A percentile compares a stretch with the other conserved stretches of the same genome.
Conservation (phyloP, 805 yeast genomes). For the Jamesozyma lodderae region DNA sequence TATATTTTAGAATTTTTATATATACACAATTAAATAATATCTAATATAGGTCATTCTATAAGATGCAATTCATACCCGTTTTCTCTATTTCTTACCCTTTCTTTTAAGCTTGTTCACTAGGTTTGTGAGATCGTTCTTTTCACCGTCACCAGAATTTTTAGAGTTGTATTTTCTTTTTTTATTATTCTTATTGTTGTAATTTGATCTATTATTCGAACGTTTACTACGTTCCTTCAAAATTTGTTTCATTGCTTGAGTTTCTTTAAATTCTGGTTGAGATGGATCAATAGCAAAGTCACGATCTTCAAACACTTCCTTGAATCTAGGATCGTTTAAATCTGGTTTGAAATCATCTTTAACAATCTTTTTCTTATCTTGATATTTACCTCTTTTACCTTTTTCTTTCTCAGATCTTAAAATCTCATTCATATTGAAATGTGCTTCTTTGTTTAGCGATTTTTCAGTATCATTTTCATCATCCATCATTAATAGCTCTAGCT, state of each 20-base stretch:
- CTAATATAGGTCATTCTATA: too few species aligned
- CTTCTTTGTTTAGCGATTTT: conserved; percentile 31
- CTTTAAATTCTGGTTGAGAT: conserved; percentile 79
- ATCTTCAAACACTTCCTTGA: conserved; percentile 70
- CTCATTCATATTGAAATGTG: conserved; percentile 76
- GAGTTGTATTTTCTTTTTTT: conserved; percentile 13
- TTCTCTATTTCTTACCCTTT: conserved; percentile 26
- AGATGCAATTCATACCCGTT: too few species aligned
- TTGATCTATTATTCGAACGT: conserved; percentile 29
- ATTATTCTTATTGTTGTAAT: conserved; percentile 10
- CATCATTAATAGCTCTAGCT: conserved; percentile 55
- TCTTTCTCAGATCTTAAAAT: conserved; percentile 65
- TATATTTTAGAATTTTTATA: too few species aligned
- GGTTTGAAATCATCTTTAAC: conserved; percentile 52
- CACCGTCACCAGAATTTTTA: conserved; percentile 6
- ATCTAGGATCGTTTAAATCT: conserved; percentile 77
- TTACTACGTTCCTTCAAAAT: conserved; percentile 68
- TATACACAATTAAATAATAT: too few species aligned
- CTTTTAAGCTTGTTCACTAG: conserved; percentile 46
- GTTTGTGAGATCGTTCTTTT: conserved; percentile 11
- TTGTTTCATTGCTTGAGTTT: conserved; percentile 78
- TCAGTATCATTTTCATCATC: conserved; percentile 44
- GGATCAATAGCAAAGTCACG: conserved; percentile 95
- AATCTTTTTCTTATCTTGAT: conserved; percentile 39
- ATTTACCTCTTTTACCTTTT: conserved; percentile 40